phyloP scores from a whole-genome alignment of 2,329 filamentous ascomycete genomes.

The Alternaria conjuncta region DNA sequence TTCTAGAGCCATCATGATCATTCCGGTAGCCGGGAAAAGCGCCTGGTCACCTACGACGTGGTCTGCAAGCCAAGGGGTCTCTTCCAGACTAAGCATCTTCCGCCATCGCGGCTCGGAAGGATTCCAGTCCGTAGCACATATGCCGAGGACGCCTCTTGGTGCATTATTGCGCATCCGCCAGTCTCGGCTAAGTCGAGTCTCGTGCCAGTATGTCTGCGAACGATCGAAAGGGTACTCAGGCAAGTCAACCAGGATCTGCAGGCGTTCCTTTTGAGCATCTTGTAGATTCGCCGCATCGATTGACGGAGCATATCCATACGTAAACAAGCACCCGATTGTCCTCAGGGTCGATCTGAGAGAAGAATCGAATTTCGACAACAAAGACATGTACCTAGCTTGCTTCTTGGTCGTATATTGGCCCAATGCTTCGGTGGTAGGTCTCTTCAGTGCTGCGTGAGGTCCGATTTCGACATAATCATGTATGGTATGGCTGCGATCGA shows the following conservation, averaged over 20 bases:
- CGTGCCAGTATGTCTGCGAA: conserved; percentile 28
- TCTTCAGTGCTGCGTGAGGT: conserved; percentile 40
- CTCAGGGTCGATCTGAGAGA: not conserved
- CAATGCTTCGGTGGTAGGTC: conserved; percentile 20
- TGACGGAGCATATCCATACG: not conserved
- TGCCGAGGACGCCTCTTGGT: conserved; percentile 18
- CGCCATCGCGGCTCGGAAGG: conserved; percentile 49
- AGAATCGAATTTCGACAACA: not conserved
- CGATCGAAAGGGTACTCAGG: conserved; percentile 33
- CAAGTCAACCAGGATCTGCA: not conserved
- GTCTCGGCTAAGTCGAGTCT: conserved; percentile 15
- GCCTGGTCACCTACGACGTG: conserved; percentile 25
- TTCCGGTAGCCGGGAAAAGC: conserved; percentile 32
- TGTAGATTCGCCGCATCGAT: not conserved
- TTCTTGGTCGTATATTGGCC: not conserved
- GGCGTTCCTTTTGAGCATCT: not conserved
- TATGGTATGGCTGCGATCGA: not conserved
- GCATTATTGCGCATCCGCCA: not conserved
- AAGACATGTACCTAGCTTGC: not conserved
- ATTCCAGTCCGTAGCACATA: conserved; percentile 28
- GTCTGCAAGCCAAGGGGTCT: conserved; percentile 15
- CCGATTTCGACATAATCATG: conserved; percentile 34
- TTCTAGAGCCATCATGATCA: not conserved
- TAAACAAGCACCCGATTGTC: not conserved
- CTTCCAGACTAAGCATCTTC: conserved; percentile 49